phyloP scores from a whole-genome alignment of 352 stramenopile genomes.

The Sclerospora graminicola region DNA sequence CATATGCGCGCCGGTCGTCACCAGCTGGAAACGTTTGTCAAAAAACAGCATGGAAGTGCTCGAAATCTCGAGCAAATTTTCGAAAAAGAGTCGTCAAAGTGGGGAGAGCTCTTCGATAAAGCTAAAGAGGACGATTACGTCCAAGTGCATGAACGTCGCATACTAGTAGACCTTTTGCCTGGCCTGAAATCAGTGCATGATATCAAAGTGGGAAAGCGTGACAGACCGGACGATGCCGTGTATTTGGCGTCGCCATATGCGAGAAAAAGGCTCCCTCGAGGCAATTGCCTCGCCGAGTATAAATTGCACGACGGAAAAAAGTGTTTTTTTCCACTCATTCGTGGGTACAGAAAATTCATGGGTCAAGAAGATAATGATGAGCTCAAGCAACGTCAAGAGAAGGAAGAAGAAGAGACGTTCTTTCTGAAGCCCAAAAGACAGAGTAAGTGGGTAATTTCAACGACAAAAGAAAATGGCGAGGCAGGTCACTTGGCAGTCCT shows the following conservation, averaged over 20 bases:
- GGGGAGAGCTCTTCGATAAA: constrained; percentile 31
- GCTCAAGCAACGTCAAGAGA: constrained; percentile 15
- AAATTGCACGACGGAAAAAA: background rate
- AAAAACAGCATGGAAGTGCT: constrained; percentile 18
- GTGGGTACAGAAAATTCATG: constrained; percentile 74
- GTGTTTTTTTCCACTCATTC: constrained; percentile 45
- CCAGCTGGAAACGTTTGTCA: constrained; percentile 49
- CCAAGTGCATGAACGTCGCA: constrained; percentile 25
- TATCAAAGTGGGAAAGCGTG: constrained; percentile 49
- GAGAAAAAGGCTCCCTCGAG: constrained; percentile 52
- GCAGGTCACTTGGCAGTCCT: constrained; percentile 61
- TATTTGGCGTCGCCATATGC: constrained; percentile 59
- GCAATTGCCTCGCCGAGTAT: constrained; percentile 65
- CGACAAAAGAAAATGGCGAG: constrained; percentile 74
- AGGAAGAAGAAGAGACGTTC: constrained; percentile 42
- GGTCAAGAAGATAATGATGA: constrained; percentile 73
- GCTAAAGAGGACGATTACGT: constrained; percentile 28
- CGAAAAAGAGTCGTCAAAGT: constrained; percentile 24
- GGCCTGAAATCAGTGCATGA: constrained; percentile 32
- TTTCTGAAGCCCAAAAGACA: constrained; percentile 52
- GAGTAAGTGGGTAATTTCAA: constrained; percentile 49
- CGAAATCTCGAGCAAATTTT: constrained; percentile 28
- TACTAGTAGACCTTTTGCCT: constrained; percentile 29
- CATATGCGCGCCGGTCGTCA: constrained; percentile 38
- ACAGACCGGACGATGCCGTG: constrained; percentile 59